phyloP scores from a whole-genome alignment of 83 land plant species.

The Picea abies region DNA sequence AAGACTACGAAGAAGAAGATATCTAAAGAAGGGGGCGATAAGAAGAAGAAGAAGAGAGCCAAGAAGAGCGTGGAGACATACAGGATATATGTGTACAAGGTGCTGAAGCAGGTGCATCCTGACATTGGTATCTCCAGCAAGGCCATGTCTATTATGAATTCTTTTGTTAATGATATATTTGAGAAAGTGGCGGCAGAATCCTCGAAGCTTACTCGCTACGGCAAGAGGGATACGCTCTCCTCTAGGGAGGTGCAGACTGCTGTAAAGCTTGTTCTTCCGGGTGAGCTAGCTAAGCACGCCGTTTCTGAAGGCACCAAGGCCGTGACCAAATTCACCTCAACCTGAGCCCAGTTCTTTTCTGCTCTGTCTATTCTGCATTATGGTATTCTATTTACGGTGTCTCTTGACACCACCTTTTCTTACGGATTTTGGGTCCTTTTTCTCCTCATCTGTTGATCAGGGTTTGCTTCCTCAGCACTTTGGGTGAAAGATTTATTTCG shows the following conservation, averaged over 20 bases:
- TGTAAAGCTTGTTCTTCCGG: conserved; percentile 58
- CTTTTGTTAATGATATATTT: conserved; percentile 61
- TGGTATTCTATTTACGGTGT: too few relatives aligned
- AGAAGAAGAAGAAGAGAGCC: conserved; percentile 2
- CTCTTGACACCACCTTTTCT: too few relatives aligned
- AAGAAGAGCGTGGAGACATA: conserved; percentile 30
- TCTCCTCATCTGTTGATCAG: too few relatives aligned
- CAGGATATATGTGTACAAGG: conserved; percentile 55
- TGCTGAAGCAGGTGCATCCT: conserved; percentile 76
- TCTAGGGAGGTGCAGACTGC: conserved; percentile 71
- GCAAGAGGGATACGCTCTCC: conserved; percentile 41
- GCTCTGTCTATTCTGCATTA: too few relatives aligned
- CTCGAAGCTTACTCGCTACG: conserved; percentile 32
- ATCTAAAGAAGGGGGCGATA: not conserved
- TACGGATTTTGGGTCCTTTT: too few relatives aligned
- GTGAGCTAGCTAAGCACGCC: conserved; percentile 75
- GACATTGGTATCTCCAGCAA: conserved; percentile 46
- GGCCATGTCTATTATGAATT: conserved; percentile 71
- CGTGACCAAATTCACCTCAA: conserved; percentile 36
- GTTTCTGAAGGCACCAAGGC: conserved; percentile 67
- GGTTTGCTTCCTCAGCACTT: too few relatives aligned
- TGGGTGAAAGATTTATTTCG: too few relatives aligned
- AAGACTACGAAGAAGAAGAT: not conserved
- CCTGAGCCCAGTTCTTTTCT: not conserved
- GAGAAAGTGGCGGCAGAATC: conserved; percentile 69